These are phyloP conservation scores for Fraxinus xanthoxyloides DNA, from an alignment of 305 asterid genomes.

Conservation along the genomic window DNA sequence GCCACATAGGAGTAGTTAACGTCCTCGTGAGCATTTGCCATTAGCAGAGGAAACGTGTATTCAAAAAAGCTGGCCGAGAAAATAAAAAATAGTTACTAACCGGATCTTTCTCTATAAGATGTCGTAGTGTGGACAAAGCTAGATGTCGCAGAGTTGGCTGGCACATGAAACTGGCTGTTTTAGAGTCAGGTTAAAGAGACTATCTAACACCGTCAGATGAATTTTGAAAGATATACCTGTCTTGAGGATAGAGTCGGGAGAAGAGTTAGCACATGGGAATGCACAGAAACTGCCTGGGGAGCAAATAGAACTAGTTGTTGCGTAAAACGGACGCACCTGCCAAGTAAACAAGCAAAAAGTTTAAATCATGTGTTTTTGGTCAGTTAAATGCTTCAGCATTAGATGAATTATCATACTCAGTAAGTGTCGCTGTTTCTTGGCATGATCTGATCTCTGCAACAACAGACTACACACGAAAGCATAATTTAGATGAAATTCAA, in stretches of 20 bases:
- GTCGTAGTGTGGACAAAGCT: conserved; percentile 92
- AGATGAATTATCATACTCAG: conserved; percentile 62
- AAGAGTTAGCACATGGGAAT: conserved; percentile 87
- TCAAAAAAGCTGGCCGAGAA: conserved; percentile 17
- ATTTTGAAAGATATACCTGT: conserved; percentile 58
- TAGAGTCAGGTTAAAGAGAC: conserved; percentile 20
- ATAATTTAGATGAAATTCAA: conserved; percentile 34
- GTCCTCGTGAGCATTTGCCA: not conserved
- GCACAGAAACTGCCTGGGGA: conserved; percentile 95
- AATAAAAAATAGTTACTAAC: conserved; percentile 48
- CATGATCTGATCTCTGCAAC: conserved; percentile 94
- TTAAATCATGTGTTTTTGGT: conserved; percentile 6
- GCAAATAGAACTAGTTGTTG: conserved; percentile 99
- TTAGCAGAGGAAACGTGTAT: not conserved
- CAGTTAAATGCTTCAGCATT: conserved; percentile 24
- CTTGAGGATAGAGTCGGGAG: conserved; percentile 92
- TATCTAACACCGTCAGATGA: conserved; percentile 21
- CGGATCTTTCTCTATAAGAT: conserved; percentile 98
- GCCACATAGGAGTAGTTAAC: not conserved
- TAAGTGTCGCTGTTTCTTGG: conserved; percentile 89
- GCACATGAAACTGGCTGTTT: conserved; percentile 34
- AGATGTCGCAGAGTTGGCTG: conserved; percentile 94
- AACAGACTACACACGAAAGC: conserved; percentile 70
- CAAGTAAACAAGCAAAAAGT: conserved; percentile 28
- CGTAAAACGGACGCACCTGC: conserved; percentile 90